These are phyloP conservation scores for Curvularia sp. DNA, from an alignment of 2,329 filamentous ascomycete species.

Conservation along the genomic window DNA sequence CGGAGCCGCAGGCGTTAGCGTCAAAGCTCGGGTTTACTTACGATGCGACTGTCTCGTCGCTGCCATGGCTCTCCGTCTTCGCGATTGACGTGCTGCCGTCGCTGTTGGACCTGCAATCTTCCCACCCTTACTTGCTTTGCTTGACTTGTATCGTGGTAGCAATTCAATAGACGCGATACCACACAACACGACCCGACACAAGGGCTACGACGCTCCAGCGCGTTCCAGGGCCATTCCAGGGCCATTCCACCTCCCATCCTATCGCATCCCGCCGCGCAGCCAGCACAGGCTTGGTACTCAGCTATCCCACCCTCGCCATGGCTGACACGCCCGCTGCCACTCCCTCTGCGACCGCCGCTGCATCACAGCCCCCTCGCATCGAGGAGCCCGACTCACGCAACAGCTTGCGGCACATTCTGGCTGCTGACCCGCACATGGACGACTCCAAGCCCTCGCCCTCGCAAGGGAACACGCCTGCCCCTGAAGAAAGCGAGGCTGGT, in stretches of 20 bases:
- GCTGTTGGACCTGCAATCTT: conserved; percentile 1
- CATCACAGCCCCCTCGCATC: conserved; percentile 32
- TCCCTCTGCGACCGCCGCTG: not conserved
- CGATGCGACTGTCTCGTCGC: conserved; percentile 4
- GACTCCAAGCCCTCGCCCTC: conserved; percentile 41
- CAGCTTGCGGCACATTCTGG: conserved; percentile 51
- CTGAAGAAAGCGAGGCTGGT: conserved; percentile 44
- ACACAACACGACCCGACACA: not conserved
- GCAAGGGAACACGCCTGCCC: conserved; percentile 39
- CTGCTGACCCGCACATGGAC: conserved; percentile 47
- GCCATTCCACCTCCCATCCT: conserved; percentile 1
- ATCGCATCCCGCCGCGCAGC: conserved; percentile 8
- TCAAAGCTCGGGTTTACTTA: conserved; percentile 12
- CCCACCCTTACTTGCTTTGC: not conserved
- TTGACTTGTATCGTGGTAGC: not conserved
- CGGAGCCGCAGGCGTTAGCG: conserved; percentile 3
- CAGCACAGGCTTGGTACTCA: conserved; percentile 5
- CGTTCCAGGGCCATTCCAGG: not conserved
- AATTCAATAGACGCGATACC: not conserved
- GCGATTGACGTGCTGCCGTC: conserved; percentile 11
- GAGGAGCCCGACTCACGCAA: conserved; percentile 50
- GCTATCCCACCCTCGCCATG: conserved; percentile 9
- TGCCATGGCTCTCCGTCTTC: conserved; percentile 2
- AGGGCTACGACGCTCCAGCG: not conserved
- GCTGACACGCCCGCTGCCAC: conserved; percentile 10